Percentiles rank a stretch among this genome's conserved stretches.
These are phyloP conservation scores for Aspergillus versicolor DNA, from an alignment of 2,329 filamentous ascomycete species.

Conservation along the genomic window DNA sequence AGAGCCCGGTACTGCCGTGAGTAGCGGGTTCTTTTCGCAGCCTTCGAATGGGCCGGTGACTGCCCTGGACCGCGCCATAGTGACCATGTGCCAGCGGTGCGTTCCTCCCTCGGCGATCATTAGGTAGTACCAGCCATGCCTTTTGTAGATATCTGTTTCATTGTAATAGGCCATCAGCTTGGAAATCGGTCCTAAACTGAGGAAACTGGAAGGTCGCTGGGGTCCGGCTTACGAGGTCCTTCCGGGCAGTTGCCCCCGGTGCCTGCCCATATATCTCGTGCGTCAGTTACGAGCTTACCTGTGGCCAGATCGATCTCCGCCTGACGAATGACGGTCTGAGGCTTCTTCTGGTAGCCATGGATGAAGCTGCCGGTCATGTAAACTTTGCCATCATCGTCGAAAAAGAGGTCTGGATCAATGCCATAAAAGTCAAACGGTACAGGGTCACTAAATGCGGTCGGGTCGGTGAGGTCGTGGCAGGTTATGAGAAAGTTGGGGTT, in stretches of 20 bases:
- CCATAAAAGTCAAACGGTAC: conserved; percentile 38
- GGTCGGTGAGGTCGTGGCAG: conserved; percentile 41
- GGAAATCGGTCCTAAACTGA: too few relatives aligned
- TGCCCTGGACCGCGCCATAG: conserved; percentile 25
- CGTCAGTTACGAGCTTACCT: conserved; percentile 1
- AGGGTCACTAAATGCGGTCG: conserved; percentile 45
- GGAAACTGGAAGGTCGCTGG: too few relatives aligned
- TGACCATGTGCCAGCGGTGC: conserved; percentile 20
- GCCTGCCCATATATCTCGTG: conserved; percentile 45
- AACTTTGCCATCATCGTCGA: conserved; percentile 39
- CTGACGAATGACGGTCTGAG: conserved; percentile 1
- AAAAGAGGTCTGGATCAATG: conserved; percentile 51
- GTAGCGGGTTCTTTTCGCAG: conserved; percentile 39
- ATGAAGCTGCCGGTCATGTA: conserved; percentile 33
- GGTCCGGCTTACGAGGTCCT: too few relatives aligned
- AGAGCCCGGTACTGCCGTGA: conserved; percentile 41
- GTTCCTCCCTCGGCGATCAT: conserved; percentile 25
- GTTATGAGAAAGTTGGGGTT: conserved; percentile 44
- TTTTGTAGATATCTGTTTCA: conserved; percentile 27
- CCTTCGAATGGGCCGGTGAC: conserved; percentile 40
- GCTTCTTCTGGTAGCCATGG: neutral
- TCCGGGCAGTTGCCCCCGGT: conserved; percentile 40
- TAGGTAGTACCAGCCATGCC: conserved; percentile 28
- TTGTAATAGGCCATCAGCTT: too few relatives aligned
- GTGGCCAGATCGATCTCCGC: conserved; percentile 29